A percentile compares a stretch with the other conserved stretches of the same genome.
Evolutionary conservation across 2,329 filamentous ascomycete species (phyloP).

Genomic region (Hymenoscyphus fraxineus): DNA sequence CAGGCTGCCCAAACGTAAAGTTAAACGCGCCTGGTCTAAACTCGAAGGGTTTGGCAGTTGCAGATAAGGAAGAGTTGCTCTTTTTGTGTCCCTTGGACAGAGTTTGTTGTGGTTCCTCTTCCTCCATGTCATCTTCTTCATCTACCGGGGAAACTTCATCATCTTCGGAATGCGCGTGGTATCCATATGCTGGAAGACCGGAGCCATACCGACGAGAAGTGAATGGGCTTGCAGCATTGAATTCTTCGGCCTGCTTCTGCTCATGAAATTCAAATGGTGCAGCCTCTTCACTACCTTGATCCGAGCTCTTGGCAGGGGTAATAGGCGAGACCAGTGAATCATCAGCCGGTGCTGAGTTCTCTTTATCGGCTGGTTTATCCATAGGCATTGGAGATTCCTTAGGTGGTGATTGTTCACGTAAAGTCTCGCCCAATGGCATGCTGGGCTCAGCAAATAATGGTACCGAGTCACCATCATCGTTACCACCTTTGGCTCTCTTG

Average conservation of each 20-base stretch:
- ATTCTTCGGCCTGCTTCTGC: conserved; percentile 38
- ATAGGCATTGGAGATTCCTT: conserved; percentile 23
- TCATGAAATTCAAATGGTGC: conserved; percentile 58
- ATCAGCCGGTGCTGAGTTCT: conserved; percentile 30
- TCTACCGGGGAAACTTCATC: conserved; percentile 17
- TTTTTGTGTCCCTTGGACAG: conserved; percentile 37
- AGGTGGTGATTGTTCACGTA: conserved; percentile 32
- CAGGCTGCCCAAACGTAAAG: conserved; percentile 26
- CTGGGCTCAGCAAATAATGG: conserved; percentile 66
- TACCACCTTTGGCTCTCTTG: conserved; percentile 68
- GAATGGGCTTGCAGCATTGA: conserved; percentile 35
- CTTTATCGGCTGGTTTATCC: conserved; percentile 30
- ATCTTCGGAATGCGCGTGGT: conserved; percentile 32
- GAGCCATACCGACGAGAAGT: conserved; percentile 27
- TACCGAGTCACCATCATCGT: conserved; percentile 66
- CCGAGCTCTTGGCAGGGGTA: conserved; percentile 39
- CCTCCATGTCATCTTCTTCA: conserved; percentile 11
- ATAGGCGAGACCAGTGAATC: conserved; percentile 19
- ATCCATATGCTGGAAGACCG: conserved; percentile 29
- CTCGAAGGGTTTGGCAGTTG: conserved; percentile 66
- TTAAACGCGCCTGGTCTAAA: conserved; percentile 28
- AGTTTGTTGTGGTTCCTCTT: conserved; percentile 11
- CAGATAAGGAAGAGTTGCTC: conserved; percentile 60
- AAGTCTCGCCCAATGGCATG: conserved; percentile 35
- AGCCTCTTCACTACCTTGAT: conserved; percentile 50